Evolutionary conservation across 768 basidiomycete species (phyloP).

Genomic region (Trametes sanguinea): DNA sequence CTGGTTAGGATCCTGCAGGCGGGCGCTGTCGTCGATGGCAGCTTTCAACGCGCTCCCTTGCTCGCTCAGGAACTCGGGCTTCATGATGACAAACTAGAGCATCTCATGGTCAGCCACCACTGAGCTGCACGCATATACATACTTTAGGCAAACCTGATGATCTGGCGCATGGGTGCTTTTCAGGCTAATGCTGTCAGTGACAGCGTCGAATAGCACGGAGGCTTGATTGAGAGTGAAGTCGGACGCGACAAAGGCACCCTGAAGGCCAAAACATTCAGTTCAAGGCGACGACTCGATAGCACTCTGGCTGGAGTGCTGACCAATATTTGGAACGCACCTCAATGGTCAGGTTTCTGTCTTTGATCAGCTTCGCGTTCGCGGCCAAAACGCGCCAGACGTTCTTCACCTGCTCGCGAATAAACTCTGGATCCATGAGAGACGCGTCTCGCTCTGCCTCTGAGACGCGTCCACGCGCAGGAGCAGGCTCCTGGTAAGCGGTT

Average conservation of each 20-base stretch:
- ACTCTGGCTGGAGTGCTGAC: background rate
- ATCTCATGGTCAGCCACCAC: background rate
- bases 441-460: too few species aligned
- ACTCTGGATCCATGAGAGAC: conserved; percentile 3
- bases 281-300: too few species aligned
- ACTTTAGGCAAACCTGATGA: background rate
- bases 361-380: conserved; percentile 7
- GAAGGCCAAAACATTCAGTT: too few species aligned
- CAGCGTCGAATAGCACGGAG: background rate
- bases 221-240: background rate
- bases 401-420: conserved; percentile 8
- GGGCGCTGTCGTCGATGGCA: conserved; percentile 1
- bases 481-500: too few species aligned
- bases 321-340: background rate
- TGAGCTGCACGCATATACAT: background rate
- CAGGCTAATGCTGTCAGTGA: background rate
- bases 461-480: too few species aligned
- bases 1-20: background rate
- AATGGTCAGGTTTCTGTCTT: background rate
- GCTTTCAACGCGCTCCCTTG: background rate
- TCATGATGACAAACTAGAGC: background rate
- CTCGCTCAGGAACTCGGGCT: conserved; percentile 7
- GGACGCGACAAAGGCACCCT: conserved; percentile 2
- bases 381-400: conserved; percentile 6
- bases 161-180: background rate